These are phyloP conservation scores for Brassica balearica DNA, from an alignment of 441 rosid species.

Conservation along the genomic window DNA sequence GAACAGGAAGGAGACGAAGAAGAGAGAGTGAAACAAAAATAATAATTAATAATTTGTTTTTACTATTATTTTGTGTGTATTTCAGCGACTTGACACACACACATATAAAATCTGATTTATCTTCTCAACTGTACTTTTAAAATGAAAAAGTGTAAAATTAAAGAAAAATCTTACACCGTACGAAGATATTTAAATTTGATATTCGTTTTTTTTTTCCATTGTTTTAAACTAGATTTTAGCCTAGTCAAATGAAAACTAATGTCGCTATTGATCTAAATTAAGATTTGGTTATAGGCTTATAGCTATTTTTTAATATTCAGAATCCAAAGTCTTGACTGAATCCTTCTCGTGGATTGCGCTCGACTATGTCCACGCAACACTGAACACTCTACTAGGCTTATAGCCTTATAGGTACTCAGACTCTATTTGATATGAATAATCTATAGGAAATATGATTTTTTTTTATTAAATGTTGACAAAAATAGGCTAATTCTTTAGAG, in stretches of 20 bases:
- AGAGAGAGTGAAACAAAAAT: neutral
- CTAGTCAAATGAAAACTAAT: conserved; percentile 43
- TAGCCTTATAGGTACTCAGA: no score
- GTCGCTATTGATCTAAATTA: conserved; percentile 36
- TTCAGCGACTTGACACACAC: conserved; percentile 16
- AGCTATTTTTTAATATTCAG: conserved; percentile 32
- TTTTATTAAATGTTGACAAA: no score
- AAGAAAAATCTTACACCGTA: neutral
- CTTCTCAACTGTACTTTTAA: conserved; percentile 7
- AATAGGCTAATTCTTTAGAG: no score
- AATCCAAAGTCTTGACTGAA: conserved; percentile 38
- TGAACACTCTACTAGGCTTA: no score
- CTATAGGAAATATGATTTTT: no score
- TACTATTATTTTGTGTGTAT: neutral
- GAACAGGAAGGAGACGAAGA: conserved; percentile 30
- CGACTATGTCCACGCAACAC: neutral
- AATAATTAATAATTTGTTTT: neutral
- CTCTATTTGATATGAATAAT: no score
- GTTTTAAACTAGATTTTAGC: conserved; percentile 2
- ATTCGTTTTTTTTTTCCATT: neutral
- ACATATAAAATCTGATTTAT: neutral
- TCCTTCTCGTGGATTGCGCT: conserved; percentile 43
- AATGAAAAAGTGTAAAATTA: neutral
- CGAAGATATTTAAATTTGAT: neutral
- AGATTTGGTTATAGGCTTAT: conserved; percentile 37